A percentile compares a stretch with the other conserved stretches of the same genome.
phyloP scores from a whole-genome alignment of 352 stramenopile species.

The Phytophthora vignae region DNA sequence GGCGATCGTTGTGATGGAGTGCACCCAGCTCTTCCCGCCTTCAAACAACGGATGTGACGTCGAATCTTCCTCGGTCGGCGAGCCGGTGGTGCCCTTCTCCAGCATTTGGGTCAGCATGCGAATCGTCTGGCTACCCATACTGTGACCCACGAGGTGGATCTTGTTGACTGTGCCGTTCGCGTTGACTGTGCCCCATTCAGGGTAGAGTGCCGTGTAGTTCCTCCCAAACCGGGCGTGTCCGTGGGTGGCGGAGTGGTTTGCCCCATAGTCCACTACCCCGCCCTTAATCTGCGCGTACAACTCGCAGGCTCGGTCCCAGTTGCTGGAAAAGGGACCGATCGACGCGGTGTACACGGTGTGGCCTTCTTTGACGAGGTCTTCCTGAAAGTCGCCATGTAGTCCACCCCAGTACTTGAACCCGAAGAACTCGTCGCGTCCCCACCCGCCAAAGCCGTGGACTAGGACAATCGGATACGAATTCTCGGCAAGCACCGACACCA shows the following conservation, averaged over 20 bases:
- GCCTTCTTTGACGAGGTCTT: neutral
- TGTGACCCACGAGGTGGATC: slow-evolving; percentile 69
- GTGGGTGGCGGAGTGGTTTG: slow-evolving; percentile 35
- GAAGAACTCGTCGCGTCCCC: too few species aligned
- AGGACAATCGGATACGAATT: too few species aligned
- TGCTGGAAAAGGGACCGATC: slow-evolving; percentile 55
- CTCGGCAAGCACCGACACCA: too few species aligned
- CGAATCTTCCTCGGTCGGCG: slow-evolving; percentile 30
- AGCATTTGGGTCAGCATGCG: slow-evolving; percentile 69
- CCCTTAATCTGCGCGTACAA: slow-evolving; percentile 64
- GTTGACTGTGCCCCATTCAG: slow-evolving; percentile 47
- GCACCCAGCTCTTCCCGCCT: slow-evolving; percentile 53
- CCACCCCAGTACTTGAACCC: too few species aligned
- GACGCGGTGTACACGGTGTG: slow-evolving; percentile 49
- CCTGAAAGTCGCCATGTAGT: too few species aligned
- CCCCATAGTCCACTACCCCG: slow-evolving; percentile 49
- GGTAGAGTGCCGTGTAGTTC: slow-evolving; percentile 55
- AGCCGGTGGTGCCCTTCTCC: slow-evolving; percentile 43
- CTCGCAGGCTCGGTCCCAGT: slow-evolving; percentile 63
- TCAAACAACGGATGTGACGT: slow-evolving; percentile 43
- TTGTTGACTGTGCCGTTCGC: slow-evolving; percentile 53
- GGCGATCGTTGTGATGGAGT: slow-evolving; percentile 60
- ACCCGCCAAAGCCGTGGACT: too few species aligned
- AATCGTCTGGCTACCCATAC: slow-evolving; percentile 71
- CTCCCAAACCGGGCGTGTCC: slow-evolving; percentile 38